Percentiles rank a stretch among this genome's conserved stretches.
Evolutionary conservation across 225 moss, liverwort and hornwort genomes (phyloP).

Genomic region (Marchantia paleacea): DNA sequence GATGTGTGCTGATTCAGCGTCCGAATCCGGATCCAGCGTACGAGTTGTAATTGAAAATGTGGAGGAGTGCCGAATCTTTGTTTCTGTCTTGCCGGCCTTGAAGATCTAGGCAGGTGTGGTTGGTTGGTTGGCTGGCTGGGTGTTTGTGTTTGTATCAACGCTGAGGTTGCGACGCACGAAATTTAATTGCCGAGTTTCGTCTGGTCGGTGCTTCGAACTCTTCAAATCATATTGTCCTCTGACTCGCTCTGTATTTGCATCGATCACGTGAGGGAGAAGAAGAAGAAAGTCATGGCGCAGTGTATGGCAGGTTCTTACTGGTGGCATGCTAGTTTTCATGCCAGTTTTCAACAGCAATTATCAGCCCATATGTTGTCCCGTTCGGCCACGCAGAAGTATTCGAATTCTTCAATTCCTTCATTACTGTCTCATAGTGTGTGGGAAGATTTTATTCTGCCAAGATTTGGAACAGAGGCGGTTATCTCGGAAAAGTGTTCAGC

Average conservation of each 20-base stretch:
- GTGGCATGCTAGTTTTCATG: slow-evolving; percentile 66
- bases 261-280: background rate
- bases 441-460: slow-evolving; percentile 49
- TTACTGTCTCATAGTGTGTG: slow-evolving; percentile 52
- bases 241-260: background rate
- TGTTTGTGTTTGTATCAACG: background rate
- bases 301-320: slow-evolving; percentile 54
- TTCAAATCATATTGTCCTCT: background rate
- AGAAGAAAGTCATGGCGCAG: slow-evolving; percentile 49
- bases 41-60: background rate
- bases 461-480: slow-evolving; percentile 13
- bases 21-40: slow-evolving; percentile 8
- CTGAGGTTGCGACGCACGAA: no score
- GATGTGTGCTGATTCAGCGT: slow-evolving; percentile 3
- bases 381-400: slow-evolving; percentile 41
- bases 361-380: slow-evolving; percentile 38
- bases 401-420: slow-evolving; percentile 43
- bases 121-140: no score
- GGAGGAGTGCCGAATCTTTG: background rate
- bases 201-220: background rate
- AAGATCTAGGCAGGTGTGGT: background rate
- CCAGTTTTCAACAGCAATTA: slow-evolving; percentile 37
- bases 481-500: slow-evolving; percentile 9
- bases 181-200: background rate
- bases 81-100: background rate